Evolutionary conservation across 768 basidiomycete genomes (phyloP), one percentile per base, ranked within the genome.

Genomic region (Podaxis sp.): DNA sequence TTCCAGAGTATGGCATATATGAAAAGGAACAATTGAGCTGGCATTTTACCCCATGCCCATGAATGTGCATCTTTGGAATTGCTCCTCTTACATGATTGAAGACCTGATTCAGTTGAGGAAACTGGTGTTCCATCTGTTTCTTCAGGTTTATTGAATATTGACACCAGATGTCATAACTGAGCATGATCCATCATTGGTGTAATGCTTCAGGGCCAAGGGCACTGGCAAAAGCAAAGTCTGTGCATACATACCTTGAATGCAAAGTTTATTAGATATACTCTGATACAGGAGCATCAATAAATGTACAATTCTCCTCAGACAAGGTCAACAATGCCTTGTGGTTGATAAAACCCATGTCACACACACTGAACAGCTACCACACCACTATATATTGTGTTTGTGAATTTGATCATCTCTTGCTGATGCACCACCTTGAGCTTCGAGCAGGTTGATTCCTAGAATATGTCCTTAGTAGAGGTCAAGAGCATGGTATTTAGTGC

Each of bases 11-110:
- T n/a, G 12, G n/a, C 6, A 69, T 55, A 55, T 69, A 76, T 29
- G 72, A 72, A 36, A 75, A 71, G 13, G 71, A 58, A 40, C 53
- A 71, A 2, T 64, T 37, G 0, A 68, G 59, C 29, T 69, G 66
- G 52, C 74, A 76, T 3, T 36, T 57, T 3, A 66, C 59, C 2
- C 64, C 65, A 58, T 76, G 74, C 22, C 66, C 66, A n/a, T 65
- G 59, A 15, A 76, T 59, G 54, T 75, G 75, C 66, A 71, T 66
- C 53, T 72, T 75, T 0, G 72, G 73, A 37, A 75, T 67, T 1
- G 67, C 66, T 0, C 71, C 71, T 9, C 58, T 63, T 24, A 74
- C 2, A 3, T 38, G 13, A 11, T 38, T 5, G 0, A 25, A 25
- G 25, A 25, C 25, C 25, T 25, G 25, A 25, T 25, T 25, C 25